Conservation (phyloP, 306 rosid species). For the Quillaja saponaria region DNA sequence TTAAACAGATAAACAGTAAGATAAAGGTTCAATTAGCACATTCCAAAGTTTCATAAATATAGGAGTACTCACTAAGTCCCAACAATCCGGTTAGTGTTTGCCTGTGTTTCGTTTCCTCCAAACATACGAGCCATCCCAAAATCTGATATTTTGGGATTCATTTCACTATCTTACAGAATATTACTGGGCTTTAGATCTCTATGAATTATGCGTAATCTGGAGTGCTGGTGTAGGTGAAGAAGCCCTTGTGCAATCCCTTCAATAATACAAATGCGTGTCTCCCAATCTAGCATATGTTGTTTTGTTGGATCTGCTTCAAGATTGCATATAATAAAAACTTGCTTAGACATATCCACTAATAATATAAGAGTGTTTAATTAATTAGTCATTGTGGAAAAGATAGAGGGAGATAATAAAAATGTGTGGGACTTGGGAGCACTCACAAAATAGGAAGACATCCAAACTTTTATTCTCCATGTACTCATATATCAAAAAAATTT, state of each 20-base stretch:
- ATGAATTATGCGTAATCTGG: slow-evolving; percentile 2
- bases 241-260: slow-evolving; percentile 19
- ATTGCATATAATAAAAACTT: not conserved
- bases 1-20: not conserved
- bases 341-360: not conserved
- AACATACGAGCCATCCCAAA: slow-evolving; percentile 39
- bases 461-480: slow-evolving; percentile 25
- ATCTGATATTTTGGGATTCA: slow-evolving; percentile 44
- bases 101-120: slow-evolving; percentile 1
- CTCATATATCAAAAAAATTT: slow-evolving; percentile 16
- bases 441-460: slow-evolving; percentile 20
- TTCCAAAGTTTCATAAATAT: not conserved
- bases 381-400: not conserved
- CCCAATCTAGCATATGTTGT: not conserved
- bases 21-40: not conserved
- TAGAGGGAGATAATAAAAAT: not conserved
- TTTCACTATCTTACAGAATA: slow-evolving; percentile 13
- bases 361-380: not conserved
- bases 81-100: slow-evolving; percentile 26
- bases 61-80: slow-evolving; percentile 37
- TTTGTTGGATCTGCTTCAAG: slow-evolving; percentile 4
- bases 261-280: not conserved
- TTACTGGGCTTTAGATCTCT: slow-evolving; percentile 18
- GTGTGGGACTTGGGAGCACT: too few relatives aligned
- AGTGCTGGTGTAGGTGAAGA: slow-evolving; percentile 19